A percentile compares a stretch with the other conserved stretches of the same genome.
Conservation (phyloP, 306 rosid genomes). For the Sicyos edulis region DNA sequence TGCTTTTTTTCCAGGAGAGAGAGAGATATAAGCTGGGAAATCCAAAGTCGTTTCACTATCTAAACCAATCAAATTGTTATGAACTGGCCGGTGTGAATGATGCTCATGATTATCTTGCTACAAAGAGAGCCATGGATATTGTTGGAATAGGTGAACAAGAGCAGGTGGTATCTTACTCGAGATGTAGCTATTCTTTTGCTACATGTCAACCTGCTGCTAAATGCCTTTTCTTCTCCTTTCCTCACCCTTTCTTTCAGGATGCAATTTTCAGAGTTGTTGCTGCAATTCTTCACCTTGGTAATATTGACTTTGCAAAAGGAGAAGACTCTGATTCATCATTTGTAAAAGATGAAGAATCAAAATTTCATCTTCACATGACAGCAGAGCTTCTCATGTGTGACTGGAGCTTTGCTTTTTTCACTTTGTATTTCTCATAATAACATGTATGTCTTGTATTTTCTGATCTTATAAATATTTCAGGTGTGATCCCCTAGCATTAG, state of each 20-base stretch:
- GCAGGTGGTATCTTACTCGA: constrained; percentile 49
- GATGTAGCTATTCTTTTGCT: constrained; percentile 20
- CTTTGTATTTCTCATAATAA: constrained; percentile 17
- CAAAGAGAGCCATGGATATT: constrained; percentile 86
- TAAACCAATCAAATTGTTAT: too few species aligned
- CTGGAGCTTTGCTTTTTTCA: constrained; percentile 29
- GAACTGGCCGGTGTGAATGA: too few species aligned
- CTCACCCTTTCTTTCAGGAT: constrained; percentile 40
- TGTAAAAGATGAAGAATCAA: constrained; percentile 64
- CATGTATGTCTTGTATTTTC: constrained; percentile 19
- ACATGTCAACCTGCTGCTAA: not conserved
- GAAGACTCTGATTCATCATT: constrained; percentile 69
- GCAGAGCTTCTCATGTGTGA: constrained; percentile 84
- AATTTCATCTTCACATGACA: constrained; percentile 69
- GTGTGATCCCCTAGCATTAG: constrained; percentile 60
- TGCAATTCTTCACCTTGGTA: constrained; percentile 91
- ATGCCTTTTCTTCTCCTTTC: constrained; percentile 13
- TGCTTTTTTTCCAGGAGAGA: constrained; percentile 46
- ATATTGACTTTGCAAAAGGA: constrained; percentile 55
- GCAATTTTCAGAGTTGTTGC: constrained; percentile 90
- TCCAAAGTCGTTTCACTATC: too few species aligned
- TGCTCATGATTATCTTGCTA: constrained; percentile 23
- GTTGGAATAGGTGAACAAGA: constrained; percentile 75
- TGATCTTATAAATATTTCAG: constrained; percentile 37
- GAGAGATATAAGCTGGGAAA: too few species aligned